Percentiles rank a stretch among this genome's conserved stretches.
Evolutionary conservation across 1,139 yeast species (phyloP).

Genomic region (Blastobotrys apis): DNA sequence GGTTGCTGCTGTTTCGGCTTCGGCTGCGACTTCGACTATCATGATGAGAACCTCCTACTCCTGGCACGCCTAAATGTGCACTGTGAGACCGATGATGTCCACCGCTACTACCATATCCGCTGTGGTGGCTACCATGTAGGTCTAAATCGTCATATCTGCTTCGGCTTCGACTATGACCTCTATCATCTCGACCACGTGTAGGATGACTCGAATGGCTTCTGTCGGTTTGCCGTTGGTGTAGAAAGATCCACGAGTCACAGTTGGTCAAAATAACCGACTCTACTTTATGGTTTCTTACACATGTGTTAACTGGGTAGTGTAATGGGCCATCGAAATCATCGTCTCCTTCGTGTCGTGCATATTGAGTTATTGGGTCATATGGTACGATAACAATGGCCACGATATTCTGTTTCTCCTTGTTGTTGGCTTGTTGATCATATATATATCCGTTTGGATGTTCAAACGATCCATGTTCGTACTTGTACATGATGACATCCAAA

Average conservation of each 20-base stretch:
- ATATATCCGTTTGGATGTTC: slow-evolving; percentile 13
- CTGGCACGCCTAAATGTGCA: too few relatives aligned
- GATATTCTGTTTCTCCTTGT: slow-evolving; percentile 8
- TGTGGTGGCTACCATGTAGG: background rate
- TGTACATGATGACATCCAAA: slow-evolving; percentile 11
- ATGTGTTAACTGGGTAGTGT: slow-evolving; percentile 7
- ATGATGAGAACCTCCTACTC: too few relatives aligned
- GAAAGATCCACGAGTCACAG: slow-evolving; percentile 8
- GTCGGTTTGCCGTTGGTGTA: slow-evolving; percentile 4
- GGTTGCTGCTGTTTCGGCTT: background rate
- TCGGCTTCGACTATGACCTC: background rate
- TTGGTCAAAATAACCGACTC: slow-evolving; percentile 10
- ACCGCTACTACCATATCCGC: background rate
- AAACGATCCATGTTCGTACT: slow-evolving; percentile 10
- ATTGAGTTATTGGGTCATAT: slow-evolving; percentile 10
- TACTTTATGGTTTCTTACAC: slow-evolving; percentile 5
- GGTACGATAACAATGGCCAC: slow-evolving; percentile 8
- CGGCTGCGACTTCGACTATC: background rate
- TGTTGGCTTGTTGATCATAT: background rate
- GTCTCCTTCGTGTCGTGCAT: slow-evolving; percentile 11
- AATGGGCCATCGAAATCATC: slow-evolving; percentile 9
- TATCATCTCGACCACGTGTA: too few relatives aligned
- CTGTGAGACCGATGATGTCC: background rate
- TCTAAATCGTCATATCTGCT: background rate
- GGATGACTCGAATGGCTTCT: too few relatives aligned